phyloP scores from a whole-genome alignment of 73 alveolate species.

The Uronychia setigera region DNA sequence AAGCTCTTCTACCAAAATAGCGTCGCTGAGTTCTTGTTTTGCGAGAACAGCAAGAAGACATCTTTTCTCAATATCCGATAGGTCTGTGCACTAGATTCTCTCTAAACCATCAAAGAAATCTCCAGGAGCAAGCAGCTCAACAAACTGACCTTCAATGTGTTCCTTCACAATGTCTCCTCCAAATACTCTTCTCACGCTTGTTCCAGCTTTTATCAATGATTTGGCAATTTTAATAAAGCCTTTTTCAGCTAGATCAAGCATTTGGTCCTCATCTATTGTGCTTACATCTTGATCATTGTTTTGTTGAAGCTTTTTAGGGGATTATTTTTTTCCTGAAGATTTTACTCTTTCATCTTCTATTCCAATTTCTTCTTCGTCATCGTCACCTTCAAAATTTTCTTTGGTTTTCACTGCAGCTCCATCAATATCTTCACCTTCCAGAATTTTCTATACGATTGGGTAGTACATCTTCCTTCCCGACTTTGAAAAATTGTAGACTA shows the following conservation, averaged over 20 bases:
- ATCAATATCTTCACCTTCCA: background rate
- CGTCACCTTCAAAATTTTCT: background rate
- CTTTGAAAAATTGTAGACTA: background rate
- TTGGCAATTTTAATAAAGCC: slow-evolving; percentile 65
- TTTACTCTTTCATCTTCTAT: background rate
- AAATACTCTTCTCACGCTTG: slow-evolving; percentile 41
- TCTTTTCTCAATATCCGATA: slow-evolving; percentile 55
- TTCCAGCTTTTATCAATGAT: slow-evolving; percentile 21
- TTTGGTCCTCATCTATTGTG: slow-evolving; percentile 55
- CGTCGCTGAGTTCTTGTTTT: slow-evolving; percentile 58
- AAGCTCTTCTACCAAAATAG: slow-evolving; percentile 62
- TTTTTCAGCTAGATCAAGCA: slow-evolving; percentile 70
- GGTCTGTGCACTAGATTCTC: slow-evolving; percentile 29
- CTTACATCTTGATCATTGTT: background rate
- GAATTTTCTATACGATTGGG: background rate
- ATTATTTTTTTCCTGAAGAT: too few relatives aligned
- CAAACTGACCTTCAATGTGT: slow-evolving; percentile 32
- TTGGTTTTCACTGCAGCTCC: too few relatives aligned
- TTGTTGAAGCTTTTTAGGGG: too few relatives aligned
- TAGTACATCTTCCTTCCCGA: background rate
- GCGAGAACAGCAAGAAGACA: slow-evolving; percentile 67
- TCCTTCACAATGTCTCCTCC: slow-evolving; percentile 30
- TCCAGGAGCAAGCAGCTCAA: slow-evolving; percentile 53
- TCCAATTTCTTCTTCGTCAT: slow-evolving; percentile 21
- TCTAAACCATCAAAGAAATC: slow-evolving; percentile 57